Percentiles rank a stretch among this genome's conserved stretches.
phyloP scores from a whole-genome alignment of 495 filamentous ascomycete species.

The Neohortaea acidophila region DNA sequence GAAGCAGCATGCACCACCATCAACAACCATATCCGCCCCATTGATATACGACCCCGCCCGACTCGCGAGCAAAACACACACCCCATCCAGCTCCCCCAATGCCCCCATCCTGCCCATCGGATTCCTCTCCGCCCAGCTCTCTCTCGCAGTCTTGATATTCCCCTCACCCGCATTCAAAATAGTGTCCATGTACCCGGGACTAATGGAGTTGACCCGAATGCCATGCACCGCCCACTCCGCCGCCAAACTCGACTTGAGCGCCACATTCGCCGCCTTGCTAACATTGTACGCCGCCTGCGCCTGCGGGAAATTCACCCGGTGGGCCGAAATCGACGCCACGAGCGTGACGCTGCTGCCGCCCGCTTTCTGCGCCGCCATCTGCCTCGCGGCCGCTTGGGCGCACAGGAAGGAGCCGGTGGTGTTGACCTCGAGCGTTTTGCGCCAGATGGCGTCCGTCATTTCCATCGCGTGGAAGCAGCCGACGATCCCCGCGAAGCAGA shows the following conservation, averaged over 20 bases:
- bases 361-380: slow-evolving; percentile 17
- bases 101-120: slow-evolving; percentile 56
- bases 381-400: slow-evolving; percentile 46
- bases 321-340: slow-evolving; percentile 51
- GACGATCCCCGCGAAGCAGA: slow-evolving; percentile 56
- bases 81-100: slow-evolving; percentile 50
- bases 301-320: slow-evolving; percentile 52
- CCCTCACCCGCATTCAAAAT: slow-evolving; percentile 55
- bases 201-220: slow-evolving; percentile 55
- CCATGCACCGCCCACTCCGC: slow-evolving; percentile 50
- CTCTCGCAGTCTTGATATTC: slow-evolving; percentile 34
- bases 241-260: slow-evolving; percentile 44
- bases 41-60: slow-evolving; percentile 53
- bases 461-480: slow-evolving; percentile 41
- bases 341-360: slow-evolving; percentile 50
- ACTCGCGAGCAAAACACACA: slow-evolving; percentile 47
- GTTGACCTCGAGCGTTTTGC: slow-evolving; percentile 49
- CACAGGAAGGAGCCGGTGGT: slow-evolving; percentile 52
- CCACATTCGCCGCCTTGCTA: slow-evolving; percentile 47
- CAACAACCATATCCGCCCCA: slow-evolving; percentile 44
- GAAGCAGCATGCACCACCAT: slow-evolving; percentile 29
- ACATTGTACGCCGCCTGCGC: slow-evolving; percentile 57
- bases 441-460: slow-evolving; percentile 40
- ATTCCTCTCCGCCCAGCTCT: slow-evolving; percentile 45
- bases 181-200: slow-evolving; percentile 69